phyloP scores from a whole-genome alignment of 139 green algal genomes.

The Chlamydomonas schloesseri region DNA sequence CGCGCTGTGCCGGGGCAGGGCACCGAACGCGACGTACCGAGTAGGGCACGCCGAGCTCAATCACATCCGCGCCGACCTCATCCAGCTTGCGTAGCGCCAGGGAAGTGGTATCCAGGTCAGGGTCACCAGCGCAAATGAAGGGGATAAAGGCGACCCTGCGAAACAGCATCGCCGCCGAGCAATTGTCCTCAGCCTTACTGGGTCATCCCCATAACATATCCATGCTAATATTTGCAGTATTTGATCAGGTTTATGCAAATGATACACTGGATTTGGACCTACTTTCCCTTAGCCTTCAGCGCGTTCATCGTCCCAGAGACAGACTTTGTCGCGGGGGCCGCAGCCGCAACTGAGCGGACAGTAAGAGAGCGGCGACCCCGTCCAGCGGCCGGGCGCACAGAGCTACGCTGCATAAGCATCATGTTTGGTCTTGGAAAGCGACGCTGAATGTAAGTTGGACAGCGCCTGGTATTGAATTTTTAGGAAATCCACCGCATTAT shows the following conservation, averaged over 20 bases:
- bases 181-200: not conserved
- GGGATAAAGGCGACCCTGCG: constrained; percentile 91
- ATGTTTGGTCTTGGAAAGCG: too few relatives aligned
- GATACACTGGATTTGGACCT: constrained; percentile 6
- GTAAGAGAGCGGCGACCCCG: not conserved
- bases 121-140: constrained; percentile 96
- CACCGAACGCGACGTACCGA: constrained; percentile 52
- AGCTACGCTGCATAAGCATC: not conserved
- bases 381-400: not conserved
- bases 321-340: constrained; percentile 41
- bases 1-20: too few relatives aligned
- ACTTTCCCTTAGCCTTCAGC: constrained; percentile 72
- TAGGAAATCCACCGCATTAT: too few relatives aligned
- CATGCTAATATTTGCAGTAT: too few relatives aligned
- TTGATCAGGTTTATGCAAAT: constrained; percentile 8
- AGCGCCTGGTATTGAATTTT: too few relatives aligned
- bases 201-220: too few relatives aligned
- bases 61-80: constrained; percentile 89
- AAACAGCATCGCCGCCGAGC: not conserved
- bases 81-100: constrained; percentile 84
- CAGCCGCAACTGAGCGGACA: constrained; percentile 4
- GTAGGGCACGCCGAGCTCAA: constrained; percentile 96
- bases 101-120: constrained; percentile 90
- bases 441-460: too few relatives aligned
- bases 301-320: constrained; percentile 72